phyloP scores from a whole-genome alignment of 75 land plant species.

The Adiantum capillusveneris region DNA sequence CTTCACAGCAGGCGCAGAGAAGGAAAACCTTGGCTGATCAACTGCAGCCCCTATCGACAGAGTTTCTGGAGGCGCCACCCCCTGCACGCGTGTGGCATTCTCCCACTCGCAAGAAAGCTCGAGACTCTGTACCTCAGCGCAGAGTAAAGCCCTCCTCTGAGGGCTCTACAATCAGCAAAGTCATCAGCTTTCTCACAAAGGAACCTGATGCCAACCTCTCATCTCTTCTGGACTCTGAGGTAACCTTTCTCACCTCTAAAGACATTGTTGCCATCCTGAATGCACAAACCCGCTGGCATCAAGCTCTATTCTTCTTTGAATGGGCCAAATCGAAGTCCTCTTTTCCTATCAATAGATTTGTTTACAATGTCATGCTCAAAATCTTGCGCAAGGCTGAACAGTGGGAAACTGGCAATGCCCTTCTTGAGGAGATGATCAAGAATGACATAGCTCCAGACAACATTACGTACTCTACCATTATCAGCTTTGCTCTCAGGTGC shows the following conservation, averaged over 20 bases:
- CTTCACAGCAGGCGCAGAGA: no score
- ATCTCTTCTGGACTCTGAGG: no score
- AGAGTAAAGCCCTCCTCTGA: no score
- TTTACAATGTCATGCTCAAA: slow-evolving; percentile 86
- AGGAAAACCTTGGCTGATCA: no score
- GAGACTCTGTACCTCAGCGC: no score
- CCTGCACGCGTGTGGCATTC: no score
- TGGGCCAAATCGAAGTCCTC: slow-evolving; percentile 56
- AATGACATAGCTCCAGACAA: slow-evolving; percentile 55
- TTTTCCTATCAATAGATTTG: slow-evolving; percentile 41
- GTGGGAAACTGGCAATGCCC: slow-evolving; percentile 48
- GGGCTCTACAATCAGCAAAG: no score
- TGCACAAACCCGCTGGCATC: slow-evolving; percentile 47
- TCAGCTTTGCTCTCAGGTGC: slow-evolving; percentile 74
- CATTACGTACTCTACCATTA: slow-evolving; percentile 82
- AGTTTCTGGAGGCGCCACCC: no score
- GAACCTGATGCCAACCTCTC: no score
- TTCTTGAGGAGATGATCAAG: slow-evolving; percentile 61
- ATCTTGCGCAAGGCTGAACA: slow-evolving; percentile 55
- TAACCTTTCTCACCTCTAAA: slow-evolving; percentile 20
- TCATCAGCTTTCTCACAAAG: no score
- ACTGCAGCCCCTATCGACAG: no score
- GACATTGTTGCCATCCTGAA: slow-evolving; percentile 54
- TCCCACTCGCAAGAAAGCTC: no score
- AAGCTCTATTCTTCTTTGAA: slow-evolving; percentile 38